A percentile compares a stretch with the other conserved stretches of the same genome.
Conservation (phyloP, 768 basidiomycete species). For the Lactarius hatsudake region DNA sequence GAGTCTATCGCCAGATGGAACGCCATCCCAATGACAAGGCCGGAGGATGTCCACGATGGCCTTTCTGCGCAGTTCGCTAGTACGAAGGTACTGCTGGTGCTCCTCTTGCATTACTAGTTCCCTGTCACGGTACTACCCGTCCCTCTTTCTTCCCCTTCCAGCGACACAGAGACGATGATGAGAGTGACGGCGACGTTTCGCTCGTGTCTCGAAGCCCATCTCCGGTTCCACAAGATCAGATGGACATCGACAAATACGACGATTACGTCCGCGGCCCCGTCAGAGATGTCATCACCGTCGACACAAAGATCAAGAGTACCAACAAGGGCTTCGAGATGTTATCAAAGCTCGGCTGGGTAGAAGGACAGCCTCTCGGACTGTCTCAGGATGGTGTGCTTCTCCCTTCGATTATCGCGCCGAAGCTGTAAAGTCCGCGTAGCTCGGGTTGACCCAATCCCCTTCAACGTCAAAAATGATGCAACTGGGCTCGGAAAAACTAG, state of each 20-base stretch:
- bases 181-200: slow-evolving; percentile 68
- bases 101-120: slow-evolving; percentile 46
- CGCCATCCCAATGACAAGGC: slow-evolving; percentile 52
- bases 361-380: slow-evolving; percentile 73
- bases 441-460: slow-evolving; percentile 80
- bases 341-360: slow-evolving; percentile 78
- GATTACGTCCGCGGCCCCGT: slow-evolving; percentile 52
- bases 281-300: slow-evolving; percentile 72
- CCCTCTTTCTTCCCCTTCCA: slow-evolving; percentile 48
- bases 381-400: slow-evolving; percentile 63
- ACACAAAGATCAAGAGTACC: slow-evolving; percentile 72
- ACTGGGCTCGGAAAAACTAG: slow-evolving; percentile 77
- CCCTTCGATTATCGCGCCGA: slow-evolving; percentile 1
- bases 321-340: slow-evolving; percentile 84
- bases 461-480: slow-evolving; percentile 71
- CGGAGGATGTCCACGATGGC: slow-evolving; percentile 28
- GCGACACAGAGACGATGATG: slow-evolving; percentile 52
- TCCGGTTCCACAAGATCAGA: slow-evolving; percentile 46
- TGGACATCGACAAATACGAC: slow-evolving; percentile 65
- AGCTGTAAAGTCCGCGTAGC: slow-evolving; percentile 42
- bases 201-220: slow-evolving; percentile 76
- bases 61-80: slow-evolving; percentile 1
- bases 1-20: slow-evolving; percentile 70
- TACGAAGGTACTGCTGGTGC: slow-evolving; percentile 35
- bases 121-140: slow-evolving; percentile 30